phyloP scores from a whole-genome alignment of 805 yeast genomes.

The Middelhovenomyces tepae region DNA sequence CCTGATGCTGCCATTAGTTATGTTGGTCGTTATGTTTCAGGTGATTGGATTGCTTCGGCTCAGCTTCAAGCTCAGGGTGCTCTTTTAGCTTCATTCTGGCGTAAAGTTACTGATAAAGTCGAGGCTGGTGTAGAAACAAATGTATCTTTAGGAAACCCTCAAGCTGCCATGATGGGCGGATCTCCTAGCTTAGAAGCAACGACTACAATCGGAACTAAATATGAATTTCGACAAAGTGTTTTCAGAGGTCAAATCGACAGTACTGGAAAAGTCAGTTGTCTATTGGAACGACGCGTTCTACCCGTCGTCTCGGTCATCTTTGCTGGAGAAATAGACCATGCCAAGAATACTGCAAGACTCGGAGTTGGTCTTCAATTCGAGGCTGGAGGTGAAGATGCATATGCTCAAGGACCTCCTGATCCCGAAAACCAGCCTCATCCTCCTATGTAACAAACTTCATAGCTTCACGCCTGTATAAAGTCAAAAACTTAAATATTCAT shows the following conservation, averaged over 20 bases:
- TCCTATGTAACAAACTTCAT: constrained; percentile 17
- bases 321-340: constrained; percentile 89
- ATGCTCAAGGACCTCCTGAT: constrained; percentile 35
- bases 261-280: constrained; percentile 80
- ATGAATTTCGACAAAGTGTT: constrained; percentile 92
- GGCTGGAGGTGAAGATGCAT: constrained; percentile 86
- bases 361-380: constrained; percentile 96
- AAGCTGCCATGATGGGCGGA: constrained; percentile 73
- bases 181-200: constrained; percentile 80
- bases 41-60: constrained; percentile 88
- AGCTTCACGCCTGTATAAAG: no score
- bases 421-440: constrained; percentile 19
- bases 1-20: constrained; percentile 89
- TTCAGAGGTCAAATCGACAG: constrained; percentile 94
- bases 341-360: constrained; percentile 64
- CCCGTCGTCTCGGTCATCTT: constrained; percentile 86
- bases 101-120: constrained; percentile 83
- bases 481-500: constrained; percentile 1
- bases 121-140: constrained; percentile 41
- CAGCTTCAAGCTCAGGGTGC: constrained; percentile 92
- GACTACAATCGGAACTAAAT: constrained; percentile 93
- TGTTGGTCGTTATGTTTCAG: constrained; percentile 81
- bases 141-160: constrained; percentile 26
- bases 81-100: constrained; percentile 82
- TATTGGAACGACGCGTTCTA: constrained; percentile 86